phyloP scores from a whole-genome alignment of 2,329 filamentous ascomycete genomes.

The Ambrosiella beaveri region DNA sequence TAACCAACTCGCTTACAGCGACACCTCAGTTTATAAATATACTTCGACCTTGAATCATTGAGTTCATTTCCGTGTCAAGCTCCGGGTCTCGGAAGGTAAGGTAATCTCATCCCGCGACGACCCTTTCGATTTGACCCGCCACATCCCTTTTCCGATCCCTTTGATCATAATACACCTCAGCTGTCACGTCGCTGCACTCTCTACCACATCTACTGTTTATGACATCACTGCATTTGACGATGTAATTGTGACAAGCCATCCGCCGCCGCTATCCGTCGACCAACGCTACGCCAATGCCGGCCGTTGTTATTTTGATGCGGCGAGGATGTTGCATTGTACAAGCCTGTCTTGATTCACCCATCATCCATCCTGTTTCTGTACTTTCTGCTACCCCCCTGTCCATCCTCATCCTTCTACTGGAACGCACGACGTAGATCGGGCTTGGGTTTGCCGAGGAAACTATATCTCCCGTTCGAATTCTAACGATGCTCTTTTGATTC shows the following conservation, averaged over 20 bases:
- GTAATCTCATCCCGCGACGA: background rate
- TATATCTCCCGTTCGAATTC: constrained; percentile 11
- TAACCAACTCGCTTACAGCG: too few relatives aligned
- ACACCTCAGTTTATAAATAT: too few relatives aligned
- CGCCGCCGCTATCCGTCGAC: background rate
- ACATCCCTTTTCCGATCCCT: background rate
- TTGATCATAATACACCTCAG: background rate
- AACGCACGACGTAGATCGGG: background rate
- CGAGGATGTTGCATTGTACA: background rate
- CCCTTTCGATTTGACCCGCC: background rate
- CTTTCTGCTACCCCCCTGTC: constrained; percentile 9
- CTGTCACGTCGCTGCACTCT: background rate
- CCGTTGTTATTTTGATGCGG: background rate
- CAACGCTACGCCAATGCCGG: background rate
- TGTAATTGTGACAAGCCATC: background rate
- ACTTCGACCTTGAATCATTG: too few relatives aligned
- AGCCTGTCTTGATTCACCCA: background rate
- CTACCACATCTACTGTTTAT: background rate
- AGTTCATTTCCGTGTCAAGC: background rate
- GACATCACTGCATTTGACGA: background rate
- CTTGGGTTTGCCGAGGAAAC: constrained; percentile 4
- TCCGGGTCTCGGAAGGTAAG: background rate
- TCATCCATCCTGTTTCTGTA: constrained; percentile 3
- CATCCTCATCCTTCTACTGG: constrained; percentile 8
- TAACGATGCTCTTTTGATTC: constrained; percentile 3